phyloP scores from a whole-genome alignment of 1,139 yeast genomes.

The Lodderomyces beijingensis region DNA sequence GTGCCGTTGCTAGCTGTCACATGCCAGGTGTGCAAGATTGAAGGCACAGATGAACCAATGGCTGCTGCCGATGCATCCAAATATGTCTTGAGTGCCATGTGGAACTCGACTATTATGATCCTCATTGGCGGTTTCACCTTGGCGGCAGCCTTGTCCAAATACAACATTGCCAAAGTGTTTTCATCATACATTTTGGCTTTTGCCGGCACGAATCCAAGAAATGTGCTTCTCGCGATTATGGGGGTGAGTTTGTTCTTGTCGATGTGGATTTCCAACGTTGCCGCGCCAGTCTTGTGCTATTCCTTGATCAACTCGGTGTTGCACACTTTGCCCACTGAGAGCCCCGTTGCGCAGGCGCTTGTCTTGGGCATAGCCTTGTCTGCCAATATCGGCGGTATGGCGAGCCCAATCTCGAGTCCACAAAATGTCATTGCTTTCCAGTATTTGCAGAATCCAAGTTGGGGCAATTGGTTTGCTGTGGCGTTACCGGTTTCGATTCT shows the following conservation, averaged over 20 bases:
- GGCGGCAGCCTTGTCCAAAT: constrained; percentile 91
- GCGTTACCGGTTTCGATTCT: constrained; percentile 73
- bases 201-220: constrained; percentile 83
- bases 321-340: constrained; percentile 73
- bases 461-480: constrained; percentile 84
- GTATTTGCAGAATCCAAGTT: constrained; percentile 80
- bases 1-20: constrained; percentile 78
- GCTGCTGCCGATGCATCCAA: constrained; percentile 66
- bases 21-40: constrained; percentile 62
- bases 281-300: constrained; percentile 89
- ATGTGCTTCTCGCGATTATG: constrained; percentile 76
- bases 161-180: constrained; percentile 78
- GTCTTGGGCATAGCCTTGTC: constrained; percentile 89
- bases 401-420: constrained; percentile 94
- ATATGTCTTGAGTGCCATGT: constrained; percentile 80
- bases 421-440: constrained; percentile 89
- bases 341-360: constrained; percentile 76
- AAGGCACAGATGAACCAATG: constrained; percentile 49
- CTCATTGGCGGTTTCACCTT: constrained; percentile 89
- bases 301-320: constrained; percentile 86
- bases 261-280: constrained; percentile 96
- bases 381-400: constrained; percentile 92
- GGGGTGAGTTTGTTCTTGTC: constrained; percentile 77
- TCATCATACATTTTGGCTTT: constrained; percentile 75
- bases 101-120: constrained; percentile 90